phyloP scores from a whole-genome alignment of 1,139 yeast species.

The Kurtzmaniella natalensis region DNA sequence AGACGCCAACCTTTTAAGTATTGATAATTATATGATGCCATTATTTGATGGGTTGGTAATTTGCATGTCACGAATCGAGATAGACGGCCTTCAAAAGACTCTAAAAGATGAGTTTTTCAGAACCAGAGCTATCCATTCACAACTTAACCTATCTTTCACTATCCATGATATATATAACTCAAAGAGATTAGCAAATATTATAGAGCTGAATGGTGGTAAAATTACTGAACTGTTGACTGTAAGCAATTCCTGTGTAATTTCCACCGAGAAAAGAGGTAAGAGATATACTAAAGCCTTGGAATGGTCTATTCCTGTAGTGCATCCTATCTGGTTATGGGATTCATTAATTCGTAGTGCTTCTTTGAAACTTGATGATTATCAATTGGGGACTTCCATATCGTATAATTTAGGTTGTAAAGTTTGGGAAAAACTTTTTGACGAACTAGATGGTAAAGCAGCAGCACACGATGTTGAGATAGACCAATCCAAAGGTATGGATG shows the following conservation, averaged over 20 bases:
- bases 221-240: conserved; percentile 54
- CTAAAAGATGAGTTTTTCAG: conserved; percentile 15
- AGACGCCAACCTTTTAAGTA: conserved; percentile 13
- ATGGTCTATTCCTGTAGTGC: conserved; percentile 68
- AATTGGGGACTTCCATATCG: conserved; percentile 18
- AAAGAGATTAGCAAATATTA: conserved; percentile 24
- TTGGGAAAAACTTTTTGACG: conserved; percentile 33
- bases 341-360: conserved; percentile 59
- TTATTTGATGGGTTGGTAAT: conserved; percentile 46
- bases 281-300: conserved; percentile 60
- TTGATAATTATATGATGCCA: conserved; percentile 28
- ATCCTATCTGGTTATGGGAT: conserved; percentile 72
- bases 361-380: conserved; percentile 44
- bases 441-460: not conserved
- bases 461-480: conserved; percentile 5
- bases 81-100: conserved; percentile 5
- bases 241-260: conserved; percentile 48
- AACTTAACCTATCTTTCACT: conserved; percentile 7
- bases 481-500: too few relatives aligned
- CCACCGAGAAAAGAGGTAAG: conserved; percentile 53
- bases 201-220: conserved; percentile 55
- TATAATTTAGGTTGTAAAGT: conserved; percentile 50
- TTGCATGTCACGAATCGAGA: conserved; percentile 49
- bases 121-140: not conserved
- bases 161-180: conserved; percentile 7